Percentiles rank a stretch among this genome's conserved stretches.
These are phyloP conservation scores for Cylindrotheca fusiformis DNA, from an alignment of 108 stramenopile species.

Conservation along the genomic window DNA sequence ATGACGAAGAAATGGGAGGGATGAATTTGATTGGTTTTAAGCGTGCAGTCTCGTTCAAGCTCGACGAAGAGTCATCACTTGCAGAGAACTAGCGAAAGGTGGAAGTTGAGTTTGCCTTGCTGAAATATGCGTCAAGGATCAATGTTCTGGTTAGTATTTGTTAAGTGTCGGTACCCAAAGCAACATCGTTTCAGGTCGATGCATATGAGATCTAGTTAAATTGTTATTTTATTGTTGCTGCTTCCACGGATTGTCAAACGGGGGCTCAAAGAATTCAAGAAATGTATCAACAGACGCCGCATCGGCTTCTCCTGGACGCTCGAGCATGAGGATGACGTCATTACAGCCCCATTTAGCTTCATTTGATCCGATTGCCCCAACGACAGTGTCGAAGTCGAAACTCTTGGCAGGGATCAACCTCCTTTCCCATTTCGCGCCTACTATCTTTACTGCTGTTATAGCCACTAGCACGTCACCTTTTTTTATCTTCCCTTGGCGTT, in stretches of 20 bases:
- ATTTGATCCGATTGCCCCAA: constrained; percentile 76
- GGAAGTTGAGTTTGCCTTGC: too few species aligned
- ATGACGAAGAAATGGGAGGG: too few species aligned
- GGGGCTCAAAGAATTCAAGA: constrained; percentile 83
- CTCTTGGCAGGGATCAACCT: constrained; percentile 61
- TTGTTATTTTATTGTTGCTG: constrained; percentile 23
- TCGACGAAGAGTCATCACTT: too few species aligned
- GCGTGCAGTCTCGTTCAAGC: too few species aligned
- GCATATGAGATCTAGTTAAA: too few species aligned
- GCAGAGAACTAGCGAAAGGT: too few species aligned
- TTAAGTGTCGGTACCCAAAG: too few species aligned
- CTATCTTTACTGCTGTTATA: constrained; percentile 72
- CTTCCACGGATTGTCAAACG: constrained; percentile 66
- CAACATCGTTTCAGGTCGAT: too few species aligned
- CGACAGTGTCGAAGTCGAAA: constrained; percentile 81
- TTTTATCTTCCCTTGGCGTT: constrained; percentile 53
- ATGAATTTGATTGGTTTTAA: too few species aligned
- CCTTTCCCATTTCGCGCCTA: constrained; percentile 67
- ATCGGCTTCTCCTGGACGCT: constrained; percentile 73
- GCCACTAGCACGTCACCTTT: constrained; percentile 71
- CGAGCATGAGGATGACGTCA: constrained; percentile 76
- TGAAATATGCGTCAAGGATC: too few species aligned
- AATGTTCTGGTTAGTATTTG: too few species aligned
- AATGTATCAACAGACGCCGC: constrained; percentile 49
- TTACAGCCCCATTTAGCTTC: constrained; percentile 79